Evolutionary conservation across 106 monocot genomes (phyloP).

Genomic region (Platanthera guangdongensis): DNA sequence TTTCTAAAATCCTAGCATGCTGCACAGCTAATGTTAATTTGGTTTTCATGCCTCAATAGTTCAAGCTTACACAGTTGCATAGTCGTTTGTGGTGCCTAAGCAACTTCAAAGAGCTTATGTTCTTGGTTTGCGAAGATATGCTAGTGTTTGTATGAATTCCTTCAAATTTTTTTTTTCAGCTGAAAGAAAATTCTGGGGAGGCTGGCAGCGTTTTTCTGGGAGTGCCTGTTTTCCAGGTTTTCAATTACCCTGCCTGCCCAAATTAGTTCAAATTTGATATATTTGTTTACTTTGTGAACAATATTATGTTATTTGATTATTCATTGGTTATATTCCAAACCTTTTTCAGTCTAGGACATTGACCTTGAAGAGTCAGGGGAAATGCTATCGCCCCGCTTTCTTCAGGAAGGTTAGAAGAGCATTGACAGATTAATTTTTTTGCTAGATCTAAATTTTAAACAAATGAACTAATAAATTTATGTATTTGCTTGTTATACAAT

Average conservation of each 20-base stretch:
- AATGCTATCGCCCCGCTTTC: slow-evolving; percentile 81
- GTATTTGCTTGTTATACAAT: background rate
- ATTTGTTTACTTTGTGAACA: background rate
- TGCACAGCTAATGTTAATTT: background rate
- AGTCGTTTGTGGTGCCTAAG: background rate
- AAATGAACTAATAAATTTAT: background rate
- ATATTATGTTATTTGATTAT: background rate
- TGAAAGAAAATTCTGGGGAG: slow-evolving; percentile 28
- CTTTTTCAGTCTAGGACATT: slow-evolving; percentile 72
- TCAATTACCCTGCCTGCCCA: background rate
- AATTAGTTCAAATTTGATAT: background rate
- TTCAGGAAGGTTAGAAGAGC: slow-evolving; percentile 73
- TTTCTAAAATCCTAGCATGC: too few relatives aligned
- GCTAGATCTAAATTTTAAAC: background rate
- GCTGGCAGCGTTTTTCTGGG: slow-evolving; percentile 35
- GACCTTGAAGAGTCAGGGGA: slow-evolving; percentile 59
- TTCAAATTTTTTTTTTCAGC: slow-evolving; percentile 16
- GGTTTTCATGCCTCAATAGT: background rate
- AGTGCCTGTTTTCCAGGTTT: slow-evolving; percentile 78
- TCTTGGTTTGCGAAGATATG: background rate
- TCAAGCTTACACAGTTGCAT: background rate
- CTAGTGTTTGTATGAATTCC: background rate
- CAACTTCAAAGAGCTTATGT: background rate
- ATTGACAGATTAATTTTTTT: background rate
- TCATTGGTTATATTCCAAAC: background rate